phyloP scores from a whole-genome alignment of 2,329 filamentous ascomycete species.

The Fusarium pseudocircinatum region DNA sequence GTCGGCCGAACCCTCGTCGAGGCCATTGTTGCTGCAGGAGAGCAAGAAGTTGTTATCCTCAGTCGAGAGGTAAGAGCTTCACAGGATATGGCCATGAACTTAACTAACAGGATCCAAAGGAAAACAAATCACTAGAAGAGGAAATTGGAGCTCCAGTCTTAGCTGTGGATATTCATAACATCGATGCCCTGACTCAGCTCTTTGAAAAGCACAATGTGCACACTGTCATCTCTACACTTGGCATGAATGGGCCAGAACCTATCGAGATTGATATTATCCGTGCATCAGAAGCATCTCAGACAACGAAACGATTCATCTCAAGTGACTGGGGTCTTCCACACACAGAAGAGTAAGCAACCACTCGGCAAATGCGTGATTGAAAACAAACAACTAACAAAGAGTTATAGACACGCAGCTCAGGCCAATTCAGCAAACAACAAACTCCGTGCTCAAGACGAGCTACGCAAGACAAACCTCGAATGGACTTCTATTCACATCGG shows the following conservation, averaged over 20 bases:
- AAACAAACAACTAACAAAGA: background rate
- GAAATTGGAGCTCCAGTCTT: background rate
- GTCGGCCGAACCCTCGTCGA: constrained; percentile 1
- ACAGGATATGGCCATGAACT: fast-evolving
- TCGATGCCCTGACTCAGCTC: background rate
- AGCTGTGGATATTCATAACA: background rate
- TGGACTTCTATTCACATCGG: constrained; percentile 3
- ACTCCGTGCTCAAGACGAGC: background rate
- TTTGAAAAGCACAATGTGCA: constrained; percentile 9
- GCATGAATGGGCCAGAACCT: background rate
- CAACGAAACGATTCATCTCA: background rate
- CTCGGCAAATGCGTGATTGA: background rate
- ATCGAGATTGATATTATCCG: background rate
- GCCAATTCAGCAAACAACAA: constrained; percentile 9
- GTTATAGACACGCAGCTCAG: background rate
- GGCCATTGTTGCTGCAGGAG: background rate
- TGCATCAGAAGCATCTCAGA: background rate
- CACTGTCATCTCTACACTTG: background rate
- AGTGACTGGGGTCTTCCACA: constrained; percentile 8
- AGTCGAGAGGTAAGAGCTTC: background rate
- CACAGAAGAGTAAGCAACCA: background rate
- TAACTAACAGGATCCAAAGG: background rate
- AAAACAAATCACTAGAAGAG: background rate
- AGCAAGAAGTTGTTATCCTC: background rate
- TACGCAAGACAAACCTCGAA: constrained; percentile 5